A percentile compares a stretch with the other conserved stretches of the same genome.
These are phyloP conservation scores for Penicillium nordicum DNA, from an alignment of 2,329 filamentous ascomycete species.

Conservation along the genomic window DNA sequence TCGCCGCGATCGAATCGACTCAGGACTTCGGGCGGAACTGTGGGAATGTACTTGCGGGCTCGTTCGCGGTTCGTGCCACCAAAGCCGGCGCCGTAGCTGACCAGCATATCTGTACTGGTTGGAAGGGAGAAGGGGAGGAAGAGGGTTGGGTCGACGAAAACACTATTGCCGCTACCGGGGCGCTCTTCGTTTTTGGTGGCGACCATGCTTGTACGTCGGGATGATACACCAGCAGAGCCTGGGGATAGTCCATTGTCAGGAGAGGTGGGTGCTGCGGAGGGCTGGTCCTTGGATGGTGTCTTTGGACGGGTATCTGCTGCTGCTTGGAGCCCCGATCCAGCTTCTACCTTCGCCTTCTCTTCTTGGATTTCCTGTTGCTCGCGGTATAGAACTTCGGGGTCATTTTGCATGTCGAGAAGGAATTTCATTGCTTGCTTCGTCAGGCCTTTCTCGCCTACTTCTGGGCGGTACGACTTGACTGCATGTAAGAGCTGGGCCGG, in stretches of 20 bases:
- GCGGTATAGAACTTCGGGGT: constrained; percentile 57
- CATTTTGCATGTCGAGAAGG: constrained; percentile 73
- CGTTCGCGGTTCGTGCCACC: constrained; percentile 88
- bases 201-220: constrained; percentile 23
- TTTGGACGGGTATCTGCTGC: constrained; percentile 26
- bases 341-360: constrained; percentile 22
- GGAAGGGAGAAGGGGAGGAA: constrained; percentile 95
- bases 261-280: constrained; percentile 16
- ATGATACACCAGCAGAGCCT: constrained; percentile 22
- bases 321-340: constrained; percentile 9
- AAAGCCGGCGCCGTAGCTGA: constrained; percentile 91
- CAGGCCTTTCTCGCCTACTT: constrained; percentile 90
- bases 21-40: constrained; percentile 88
- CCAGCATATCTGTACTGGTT: constrained; percentile 94
- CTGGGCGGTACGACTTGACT: constrained; percentile 86
- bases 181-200: constrained; percentile 26
- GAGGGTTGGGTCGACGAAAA: constrained; percentile 82
- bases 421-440: constrained; percentile 87
- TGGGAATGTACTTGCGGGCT: constrained; percentile 93
- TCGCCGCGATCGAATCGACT: constrained; percentile 69
- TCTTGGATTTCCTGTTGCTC: constrained; percentile 35
- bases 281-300: constrained; percentile 26
- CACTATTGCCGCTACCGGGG: constrained; percentile 24
- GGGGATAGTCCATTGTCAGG: constrained; percentile 23
- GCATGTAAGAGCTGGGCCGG: constrained; percentile 88